Base-by-base conservation (phyloP, 1,284 basidiomycete species). In the Takashimella koratensis region DNA sequence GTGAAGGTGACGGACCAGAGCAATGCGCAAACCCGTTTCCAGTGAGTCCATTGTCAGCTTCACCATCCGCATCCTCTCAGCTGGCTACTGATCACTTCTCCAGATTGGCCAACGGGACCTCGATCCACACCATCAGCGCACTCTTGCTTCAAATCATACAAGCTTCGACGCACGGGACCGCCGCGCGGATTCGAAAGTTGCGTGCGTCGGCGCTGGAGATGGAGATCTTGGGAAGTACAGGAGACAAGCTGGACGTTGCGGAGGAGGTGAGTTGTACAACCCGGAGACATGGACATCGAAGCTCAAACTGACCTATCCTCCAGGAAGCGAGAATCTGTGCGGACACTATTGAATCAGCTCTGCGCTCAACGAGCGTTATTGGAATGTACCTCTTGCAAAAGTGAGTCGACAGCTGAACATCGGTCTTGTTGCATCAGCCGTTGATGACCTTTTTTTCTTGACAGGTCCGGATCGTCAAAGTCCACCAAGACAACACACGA, bases 91-190 rank as follows among this genome's bases (percentile, higher is more conserved):
- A 58, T 53, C 22, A 25, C 49, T 5, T 44, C 30, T 10, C 43
- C 58, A 77, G 77, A 23, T 63, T 81, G 2, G 63, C 74, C 0
- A 77, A 78, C 48, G 79, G 79, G 4, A 66, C 84, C 13, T 86
- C 90, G 0, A 96, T 98, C 56, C 85, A 92, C 56, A 93, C 92
- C 2, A 86, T 95, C 21, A 94, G 89, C 3, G 94, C 95, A 0
- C 79, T 98, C 2, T 79, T 98, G 5, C 79, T 98, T 20, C 94
- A 98, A 65, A 85, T 98, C n/a, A 86, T 98, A 1, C 95, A 98
- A 68, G 93, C 93, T 0, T 92, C 88, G 2, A 85, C 89, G 4
- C 87, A 87, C 58, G 88, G 90, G 59, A 83, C 92, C 21, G 80
- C 58, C 4, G 45, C 25, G 1, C 54, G 61, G 4, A 56, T 70